A percentile compares a stretch with the other conserved stretches of the same genome.
Evolutionary conservation across 2,329 filamentous ascomycete species (phyloP).

Genomic region (Colletotrichum theobromicola): DNA sequence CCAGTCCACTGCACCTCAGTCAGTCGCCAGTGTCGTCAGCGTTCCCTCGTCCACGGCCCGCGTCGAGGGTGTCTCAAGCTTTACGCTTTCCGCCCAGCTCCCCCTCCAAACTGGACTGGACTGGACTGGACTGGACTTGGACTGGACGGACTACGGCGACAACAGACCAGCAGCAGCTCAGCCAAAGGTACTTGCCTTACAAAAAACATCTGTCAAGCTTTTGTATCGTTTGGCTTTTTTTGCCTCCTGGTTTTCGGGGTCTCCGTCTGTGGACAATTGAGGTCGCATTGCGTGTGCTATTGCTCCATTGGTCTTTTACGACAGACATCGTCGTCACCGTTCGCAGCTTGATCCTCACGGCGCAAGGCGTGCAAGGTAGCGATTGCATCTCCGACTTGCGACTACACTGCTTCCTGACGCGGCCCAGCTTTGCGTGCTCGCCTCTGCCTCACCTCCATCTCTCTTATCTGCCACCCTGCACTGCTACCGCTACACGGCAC

Average conservation of each 20-base stretch:
- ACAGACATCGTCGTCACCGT: not conserved
- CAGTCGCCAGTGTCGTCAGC: not conserved
- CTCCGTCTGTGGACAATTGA: not conserved
- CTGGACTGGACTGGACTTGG: too few relatives aligned
- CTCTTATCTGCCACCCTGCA: not conserved
- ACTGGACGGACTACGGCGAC: not conserved
- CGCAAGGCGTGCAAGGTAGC: not conserved
- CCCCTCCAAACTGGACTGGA: not conserved
- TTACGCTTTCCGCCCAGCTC: not conserved
- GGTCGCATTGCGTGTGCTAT: not conserved
- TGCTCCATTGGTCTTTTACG: not conserved
- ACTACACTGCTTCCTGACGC: not conserved
- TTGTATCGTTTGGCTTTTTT: not conserved
- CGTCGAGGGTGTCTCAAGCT: slow-evolving; percentile 14
- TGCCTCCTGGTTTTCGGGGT: not conserved
- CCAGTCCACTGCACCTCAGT: not conserved
- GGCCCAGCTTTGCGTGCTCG: not conserved
- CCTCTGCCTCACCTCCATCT: not conserved
- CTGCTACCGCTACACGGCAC: not conserved
- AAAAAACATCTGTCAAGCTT: not conserved
- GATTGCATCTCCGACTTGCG: not conserved
- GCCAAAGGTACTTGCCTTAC: not conserved
- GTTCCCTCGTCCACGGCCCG: slow-evolving; percentile 1
- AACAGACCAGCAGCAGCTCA: not conserved
- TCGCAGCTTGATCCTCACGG: not conserved